Evolutionary conservation across 768 basidiomycete genomes (phyloP).

Genomic region (Macrolepiota fuliginosa): DNA sequence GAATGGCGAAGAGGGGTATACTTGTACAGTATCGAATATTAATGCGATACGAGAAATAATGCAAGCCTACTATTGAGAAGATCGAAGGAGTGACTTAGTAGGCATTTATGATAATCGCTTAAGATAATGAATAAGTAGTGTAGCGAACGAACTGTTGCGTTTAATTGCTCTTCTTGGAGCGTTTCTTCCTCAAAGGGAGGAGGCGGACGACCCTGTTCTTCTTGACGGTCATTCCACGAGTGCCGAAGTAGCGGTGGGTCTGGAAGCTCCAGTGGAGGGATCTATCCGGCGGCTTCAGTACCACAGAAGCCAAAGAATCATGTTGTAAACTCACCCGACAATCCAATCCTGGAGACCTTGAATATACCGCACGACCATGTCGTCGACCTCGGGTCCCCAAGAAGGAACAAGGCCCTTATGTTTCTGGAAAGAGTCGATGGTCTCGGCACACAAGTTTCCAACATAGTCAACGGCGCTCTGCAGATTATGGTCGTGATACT

Average conservation of each 20-base stretch:
- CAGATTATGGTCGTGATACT: constrained; percentile 50
- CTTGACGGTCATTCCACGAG: constrained; percentile 52
- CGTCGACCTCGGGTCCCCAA: constrained; percentile 61
- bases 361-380: constrained; percentile 55
- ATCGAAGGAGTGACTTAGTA: constrained; percentile 9
- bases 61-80: constrained; percentile 10
- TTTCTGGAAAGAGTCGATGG: constrained; percentile 50
- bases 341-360: constrained; percentile 71
- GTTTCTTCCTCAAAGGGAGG: constrained; percentile 29
- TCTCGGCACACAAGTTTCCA: constrained; percentile 56
- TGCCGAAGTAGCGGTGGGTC: constrained; percentile 68
- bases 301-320: not conserved
- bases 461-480: constrained; percentile 65
- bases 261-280: constrained; percentile 73
- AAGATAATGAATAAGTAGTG: constrained; percentile 7
- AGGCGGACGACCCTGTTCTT: constrained; percentile 50
- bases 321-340: constrained; percentile 43
- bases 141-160: not conserved
- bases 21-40: not conserved
- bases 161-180: not conserved
- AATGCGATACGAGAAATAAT: constrained; percentile 10
- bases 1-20: not conserved
- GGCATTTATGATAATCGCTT: not conserved
- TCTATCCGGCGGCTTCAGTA: constrained; percentile 20
- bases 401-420: constrained; percentile 51